These are phyloP conservation scores for Lodderomyces parapsilosis DNA, from an alignment of 1,139 yeast species.

Conservation along the genomic window DNA sequence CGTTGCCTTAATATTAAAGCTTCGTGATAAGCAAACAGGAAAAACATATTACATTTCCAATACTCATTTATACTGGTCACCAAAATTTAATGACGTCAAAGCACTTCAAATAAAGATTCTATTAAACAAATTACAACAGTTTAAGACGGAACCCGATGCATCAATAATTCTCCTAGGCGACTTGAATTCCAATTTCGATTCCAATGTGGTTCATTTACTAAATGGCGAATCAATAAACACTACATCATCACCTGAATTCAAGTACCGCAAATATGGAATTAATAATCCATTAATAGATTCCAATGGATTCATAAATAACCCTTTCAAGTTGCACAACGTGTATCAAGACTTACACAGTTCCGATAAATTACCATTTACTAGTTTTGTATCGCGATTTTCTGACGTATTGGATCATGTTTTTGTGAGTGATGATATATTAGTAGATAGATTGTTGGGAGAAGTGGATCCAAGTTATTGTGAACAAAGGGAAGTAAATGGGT, in stretches of 20 bases:
- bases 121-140: conserved; percentile 27
- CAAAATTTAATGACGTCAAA: conserved; percentile 52
- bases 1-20: conserved; percentile 49
- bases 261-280: conserved; percentile 32
- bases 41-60: conserved; percentile 47
- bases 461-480: conserved; percentile 21
- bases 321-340: conserved; percentile 21
- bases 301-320: conserved; percentile 18
- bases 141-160: conserved; percentile 12
- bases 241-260: conserved; percentile 22
- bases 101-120: conserved; percentile 52
- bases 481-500: conserved; percentile 23
- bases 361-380: conserved; percentile 40
- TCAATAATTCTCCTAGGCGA: conserved; percentile 46
- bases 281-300: conserved; percentile 21
- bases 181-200: conserved; percentile 50
- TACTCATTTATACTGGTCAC: conserved; percentile 62
- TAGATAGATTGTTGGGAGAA: conserved; percentile 20
- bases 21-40: conserved; percentile 40
- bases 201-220: conserved; percentile 47
- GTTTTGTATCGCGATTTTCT: conserved; percentile 48
- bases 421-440: conserved; percentile 36
- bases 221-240: conserved; percentile 34
- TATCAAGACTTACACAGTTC: conserved; percentile 19
- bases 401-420: conserved; percentile 61